These are phyloP conservation scores for Pleurotus pulmonarius DNA, from an alignment of 768 basidiomycete species.

Conservation along the genomic window DNA sequence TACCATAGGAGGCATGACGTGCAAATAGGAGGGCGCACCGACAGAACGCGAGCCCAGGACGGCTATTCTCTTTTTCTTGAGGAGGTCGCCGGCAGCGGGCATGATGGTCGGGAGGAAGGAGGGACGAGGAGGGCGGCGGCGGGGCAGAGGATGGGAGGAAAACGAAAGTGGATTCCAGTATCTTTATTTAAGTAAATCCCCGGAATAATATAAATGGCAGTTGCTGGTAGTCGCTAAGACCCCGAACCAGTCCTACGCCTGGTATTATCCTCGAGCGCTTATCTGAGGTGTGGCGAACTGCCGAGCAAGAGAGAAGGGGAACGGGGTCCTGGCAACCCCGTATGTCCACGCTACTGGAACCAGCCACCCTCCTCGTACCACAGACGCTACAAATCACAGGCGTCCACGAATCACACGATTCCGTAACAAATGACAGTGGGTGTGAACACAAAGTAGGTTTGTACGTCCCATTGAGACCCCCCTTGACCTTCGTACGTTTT, in stretches of 20 bases:
- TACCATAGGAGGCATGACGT: conserved; percentile 10
- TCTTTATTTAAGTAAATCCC: conserved; percentile 6
- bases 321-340: conserved; percentile 1
- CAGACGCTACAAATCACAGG: conserved; percentile 4
- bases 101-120: conserved; percentile 3
- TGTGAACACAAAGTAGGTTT: background rate
- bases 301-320: background rate
- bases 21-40: conserved; percentile 41
- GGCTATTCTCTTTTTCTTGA: conserved; percentile 87
- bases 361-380: background rate
- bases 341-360: background rate
- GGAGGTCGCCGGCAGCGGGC: conserved; percentile 14
- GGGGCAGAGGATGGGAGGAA: conserved; percentile 7
- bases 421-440: background rate
- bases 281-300: background rate
- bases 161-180: conserved; percentile 7
- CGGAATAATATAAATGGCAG: conserved; percentile 7
- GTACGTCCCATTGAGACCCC: conserved; percentile 2
- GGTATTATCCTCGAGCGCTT: background rate
- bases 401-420: conserved; percentile 7
- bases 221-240: conserved; percentile 2
- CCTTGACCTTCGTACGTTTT: conserved; percentile 4
- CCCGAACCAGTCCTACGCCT: background rate
- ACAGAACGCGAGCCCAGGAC: conserved; percentile 86
- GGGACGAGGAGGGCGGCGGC: background rate